A percentile compares a stretch with the other conserved stretches of the same genome.
Evolutionary conservation across 2,329 filamentous ascomycete genomes (phyloP).

Genomic region (Alternaria angustiovoidea): DNA sequence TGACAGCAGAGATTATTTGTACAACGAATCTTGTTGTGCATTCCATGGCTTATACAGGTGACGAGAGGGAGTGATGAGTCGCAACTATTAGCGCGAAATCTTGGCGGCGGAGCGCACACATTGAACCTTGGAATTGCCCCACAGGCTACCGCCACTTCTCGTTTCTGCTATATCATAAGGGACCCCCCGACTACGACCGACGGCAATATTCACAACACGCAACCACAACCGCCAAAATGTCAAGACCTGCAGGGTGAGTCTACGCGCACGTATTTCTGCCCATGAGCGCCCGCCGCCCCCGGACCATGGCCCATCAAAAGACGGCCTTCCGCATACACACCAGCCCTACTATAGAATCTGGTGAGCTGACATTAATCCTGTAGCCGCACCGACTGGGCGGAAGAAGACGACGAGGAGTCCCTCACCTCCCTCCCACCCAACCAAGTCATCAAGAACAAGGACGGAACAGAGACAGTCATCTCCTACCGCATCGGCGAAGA

Average conservation of each 20-base stretch:
- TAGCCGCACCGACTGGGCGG: constrained; percentile 82
- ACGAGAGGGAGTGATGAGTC: constrained; percentile 2
- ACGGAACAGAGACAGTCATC: constrained; percentile 95
- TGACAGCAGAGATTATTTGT: too few relatives aligned
- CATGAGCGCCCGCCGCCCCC: not conserved
- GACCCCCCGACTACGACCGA: constrained; percentile 9
- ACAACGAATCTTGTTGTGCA: not conserved
- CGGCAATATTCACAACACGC: constrained; percentile 10
- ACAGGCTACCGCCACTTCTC: constrained; percentile 22
- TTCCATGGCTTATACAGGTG: not conserved
- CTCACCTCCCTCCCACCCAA: constrained; percentile 83
- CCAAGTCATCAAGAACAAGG: constrained; percentile 94
- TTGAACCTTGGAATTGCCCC: constrained; percentile 19
- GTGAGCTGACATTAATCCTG: constrained; percentile 17
- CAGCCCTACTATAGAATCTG: not conserved
- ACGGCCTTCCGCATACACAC: not conserved
- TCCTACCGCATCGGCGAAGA: constrained; percentile 91
- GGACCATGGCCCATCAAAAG: not conserved
- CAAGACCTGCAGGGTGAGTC: constrained; percentile 49
- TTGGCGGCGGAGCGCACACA: constrained; percentile 29
- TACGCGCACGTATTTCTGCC: not conserved
- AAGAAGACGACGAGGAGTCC: constrained; percentile 79
- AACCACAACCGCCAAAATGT: constrained; percentile 41
- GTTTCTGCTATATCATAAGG: constrained; percentile 13
- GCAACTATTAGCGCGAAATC: constrained; percentile 25